Base-by-base conservation (phyloP, 345 rosid genomes). In the Excoecaria agallocha region DNA sequence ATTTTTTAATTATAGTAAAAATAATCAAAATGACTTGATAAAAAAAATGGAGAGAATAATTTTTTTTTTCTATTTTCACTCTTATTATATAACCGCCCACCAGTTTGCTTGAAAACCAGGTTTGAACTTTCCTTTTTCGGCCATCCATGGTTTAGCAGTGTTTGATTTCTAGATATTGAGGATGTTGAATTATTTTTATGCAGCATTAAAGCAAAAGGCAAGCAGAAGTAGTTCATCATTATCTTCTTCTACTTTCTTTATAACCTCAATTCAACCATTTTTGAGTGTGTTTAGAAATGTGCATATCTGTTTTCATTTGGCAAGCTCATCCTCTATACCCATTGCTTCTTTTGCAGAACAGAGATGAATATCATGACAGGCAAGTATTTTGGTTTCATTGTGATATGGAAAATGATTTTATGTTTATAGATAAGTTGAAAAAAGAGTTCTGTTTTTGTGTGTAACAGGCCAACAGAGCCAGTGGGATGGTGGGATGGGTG, bases 281-380 rank as follows among this genome's bases (percentile, higher is more conserved):
- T 30, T 30, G 30, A 30, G 30, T 30, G 1, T 30, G 30, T 30
- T 30, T 30, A 59, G n/a, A 22, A 37, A 90, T 88, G 94, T 90
- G 91, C 68, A 88, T 87, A 37, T 87, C 92, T 66, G 90, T 82
- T 5, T 88, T 90, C 66, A 59, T 82, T 13, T 90, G 94, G 90
- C 88, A 78, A 74, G 86, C 87, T 79, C 89, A 88, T 68, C 87
- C 89, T 6, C 82, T 84, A 39, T 88, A 86, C 75, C 86, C 92
- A 71, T 54, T 88, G 55, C 78, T 90, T 65, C 91, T 90, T 52
- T 51, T 84, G 73, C 89, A 82, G n/a, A 90, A 90, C 85, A 79
- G 91, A 81, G 92, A 90, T 69, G 92, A 90, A 60, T 87, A 87
- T 78, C 92, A 88, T 79, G 76, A 77, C 78, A 90, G 94, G 94